phyloP scores from a whole-genome alignment of 2,329 filamentous ascomycete species.

The Hyphodiscus sp. region DNA sequence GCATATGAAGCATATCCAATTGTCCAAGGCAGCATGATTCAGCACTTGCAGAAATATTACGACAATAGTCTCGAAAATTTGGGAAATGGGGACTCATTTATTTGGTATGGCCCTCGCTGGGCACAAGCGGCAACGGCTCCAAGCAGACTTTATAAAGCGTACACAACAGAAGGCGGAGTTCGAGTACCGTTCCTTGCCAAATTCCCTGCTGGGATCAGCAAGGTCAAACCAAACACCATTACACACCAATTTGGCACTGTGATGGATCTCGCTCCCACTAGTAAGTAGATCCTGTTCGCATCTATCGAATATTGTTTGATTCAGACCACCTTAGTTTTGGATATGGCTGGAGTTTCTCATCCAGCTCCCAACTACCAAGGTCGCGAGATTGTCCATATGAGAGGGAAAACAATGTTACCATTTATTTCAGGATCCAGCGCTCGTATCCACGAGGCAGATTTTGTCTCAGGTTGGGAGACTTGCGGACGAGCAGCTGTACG shows the following conservation, averaged over 20 bases:
- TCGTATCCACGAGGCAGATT: conserved; percentile 43
- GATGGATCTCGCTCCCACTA: conserved; percentile 33
- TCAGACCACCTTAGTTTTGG: too few species aligned
- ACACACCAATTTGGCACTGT: conserved; percentile 29
- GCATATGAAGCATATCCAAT: conserved; percentile 53
- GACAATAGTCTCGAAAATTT: conserved; percentile 52
- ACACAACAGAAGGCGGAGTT: conserved; percentile 35
- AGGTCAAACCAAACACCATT: not conserved
- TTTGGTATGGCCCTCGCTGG: conserved; percentile 55
- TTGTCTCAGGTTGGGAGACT: conserved; percentile 50
- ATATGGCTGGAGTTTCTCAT: conserved; percentile 29
- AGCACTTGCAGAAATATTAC: conserved; percentile 43
- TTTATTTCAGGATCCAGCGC: conserved; percentile 31
- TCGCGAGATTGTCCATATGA: conserved; percentile 27
- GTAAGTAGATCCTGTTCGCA: too few species aligned
- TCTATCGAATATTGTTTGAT: too few species aligned
- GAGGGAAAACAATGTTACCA: conserved; percentile 36
- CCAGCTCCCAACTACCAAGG: conserved; percentile 27
- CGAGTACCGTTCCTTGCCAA: conserved; percentile 33
- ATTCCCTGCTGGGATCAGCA: conserved; percentile 21
- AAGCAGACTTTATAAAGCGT: conserved; percentile 31
- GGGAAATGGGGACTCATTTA: conserved; percentile 49
- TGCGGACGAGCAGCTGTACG: conserved; percentile 45
- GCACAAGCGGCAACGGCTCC: conserved; percentile 48
- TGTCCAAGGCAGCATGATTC: conserved; percentile 30